Evolutionary conservation across 768 basidiomycete genomes (phyloP), one percentile per base, ranked within the genome.

Genomic region (Trametes meyenii): DNA sequence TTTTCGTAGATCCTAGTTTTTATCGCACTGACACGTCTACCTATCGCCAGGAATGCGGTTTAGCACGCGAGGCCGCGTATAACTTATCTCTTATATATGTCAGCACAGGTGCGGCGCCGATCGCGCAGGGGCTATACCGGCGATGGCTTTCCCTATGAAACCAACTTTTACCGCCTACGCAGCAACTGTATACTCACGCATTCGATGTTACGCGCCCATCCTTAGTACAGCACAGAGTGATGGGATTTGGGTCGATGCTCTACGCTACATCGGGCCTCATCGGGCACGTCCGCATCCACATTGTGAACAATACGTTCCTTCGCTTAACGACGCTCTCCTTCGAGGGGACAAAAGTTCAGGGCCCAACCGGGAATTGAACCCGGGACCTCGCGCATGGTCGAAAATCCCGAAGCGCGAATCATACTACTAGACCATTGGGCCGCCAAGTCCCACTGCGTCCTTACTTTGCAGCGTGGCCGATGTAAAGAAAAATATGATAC

Each of bases 81-180:
- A 97, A 97, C 67, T 79, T 98, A 24, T 87, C 90, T 17, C 75
- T 92, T 46, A 88, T 96, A 29, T 95, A 87, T 74, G 84, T 89
- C 7, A 83, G 84, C 54, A 93, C 90, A 2, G 94, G 92, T 2
- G 89, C 90, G 1, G 79, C 81, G 1, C 81, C 85, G 0, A 71
- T 93, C 26, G 93, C 91, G 3, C 82, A 90, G 64, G 78, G 77
- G 1, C 75, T 94, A 51, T 90, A 90, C 67, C 80, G 85, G 42
- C 83, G 83, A 35, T 96, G 94, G 94, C 76, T 96, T n/a, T 90
- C 90, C 1, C 73, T 95, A 40, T 91, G n/a, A 50, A 1, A 17
- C n/a, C 43, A 43, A 14, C 7, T n/a, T 21, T 21, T 29, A 5
- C 19, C 16, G 5, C 24, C 21, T 40, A 16, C n/a, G 14, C 10